Evolutionary conservation across 345 rosid species (phyloP), one percentile per base, ranked within the genome.

Genomic region (Corchorus olitorius): DNA sequence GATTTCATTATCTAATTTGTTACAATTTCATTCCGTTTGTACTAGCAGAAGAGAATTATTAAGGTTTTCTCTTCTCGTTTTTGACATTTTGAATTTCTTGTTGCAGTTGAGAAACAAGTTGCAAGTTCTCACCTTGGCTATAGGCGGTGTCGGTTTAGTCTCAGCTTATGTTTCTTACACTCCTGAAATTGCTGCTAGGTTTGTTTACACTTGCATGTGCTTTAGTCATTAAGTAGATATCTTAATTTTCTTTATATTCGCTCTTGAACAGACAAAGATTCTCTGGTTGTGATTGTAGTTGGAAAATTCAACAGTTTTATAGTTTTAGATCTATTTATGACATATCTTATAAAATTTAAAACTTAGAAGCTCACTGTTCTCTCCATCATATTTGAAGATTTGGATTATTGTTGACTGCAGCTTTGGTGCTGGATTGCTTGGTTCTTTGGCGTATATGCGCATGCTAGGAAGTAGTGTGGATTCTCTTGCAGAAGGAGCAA

Each of bases 401-500:
- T 17, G 43, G 20, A 79, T 73, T 35, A 48, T 61, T 71, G 72
- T 34, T 70, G 63, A 73, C 37, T 60, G 68, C 88, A 95, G 98
- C 85, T 95, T 89, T 78, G 96, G 98, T 73, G 90, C 86, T 55
- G 98, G 98, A 46, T 85, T 93, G 27, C 71, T 93, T 73, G 97
- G 98, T 77, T 95, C 97, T 37, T 73, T 95, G 76, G 85, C 76
- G 37, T 95, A 95, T 65, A 87, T 93, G 73, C 88, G 94, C 6
- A 91, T 95, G 98, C 93, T 95, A 59, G 99, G 99, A 63, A 93
- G 79, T 77, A 85, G 86, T 77, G 91, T 95, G 74, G 99, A 92
- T 87, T 87, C 98, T 59, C 80, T 95, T 90, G 96, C 93, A 65
- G 93, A 85, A 83, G 96, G 96, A 79, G 92, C 97, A 65, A 89